Percentiles rank a stretch among this genome's conserved stretches.
phyloP scores from a whole-genome alignment of 2,329 filamentous ascomycete species.

The Triangularia verruculosa region DNA sequence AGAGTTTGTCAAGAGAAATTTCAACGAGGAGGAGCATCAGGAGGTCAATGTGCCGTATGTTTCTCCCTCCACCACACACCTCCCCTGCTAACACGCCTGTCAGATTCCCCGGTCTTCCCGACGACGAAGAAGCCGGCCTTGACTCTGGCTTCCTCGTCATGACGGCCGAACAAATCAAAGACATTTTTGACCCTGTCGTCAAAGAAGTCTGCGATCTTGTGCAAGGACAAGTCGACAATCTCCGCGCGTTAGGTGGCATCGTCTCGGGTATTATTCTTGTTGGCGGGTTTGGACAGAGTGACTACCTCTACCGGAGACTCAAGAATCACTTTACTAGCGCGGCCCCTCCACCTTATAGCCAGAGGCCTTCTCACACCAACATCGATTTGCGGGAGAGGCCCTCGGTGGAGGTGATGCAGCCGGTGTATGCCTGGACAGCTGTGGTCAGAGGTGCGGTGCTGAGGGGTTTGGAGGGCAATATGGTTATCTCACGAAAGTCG shows the following conservation, averaged over 20 bases:
- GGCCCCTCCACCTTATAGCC: conserved; percentile 62
- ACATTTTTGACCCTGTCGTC: conserved; percentile 73
- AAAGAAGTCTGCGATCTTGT: conserved; percentile 67
- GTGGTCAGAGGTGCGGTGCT: conserved; percentile 76
- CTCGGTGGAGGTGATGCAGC: conserved; percentile 76
- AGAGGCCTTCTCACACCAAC: conserved; percentile 64
- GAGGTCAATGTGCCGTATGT: conserved; percentile 73
- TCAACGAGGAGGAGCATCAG: conserved; percentile 72
- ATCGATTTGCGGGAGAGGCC: conserved; percentile 39
- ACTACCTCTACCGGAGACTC: conserved; percentile 70
- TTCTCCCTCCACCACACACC: rapidly evolving
- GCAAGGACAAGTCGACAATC: conserved; percentile 62
- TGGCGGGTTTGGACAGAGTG: conserved; percentile 76
- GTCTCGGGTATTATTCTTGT: conserved; percentile 77
- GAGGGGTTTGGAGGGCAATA: conserved; percentile 71
- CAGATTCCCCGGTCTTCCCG: conserved; percentile 69
- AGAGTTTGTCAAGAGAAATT: conserved; percentile 81
- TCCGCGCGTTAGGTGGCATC: conserved; percentile 58
- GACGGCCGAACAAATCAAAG: conserved; percentile 65
- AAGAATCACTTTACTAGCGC: conserved; percentile 64
- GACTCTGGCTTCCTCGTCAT: conserved; percentile 76
- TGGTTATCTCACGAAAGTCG: conserved; percentile 72
- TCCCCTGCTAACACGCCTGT: conserved; percentile 21
- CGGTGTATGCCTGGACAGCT: conserved; percentile 77
- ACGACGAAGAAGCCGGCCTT: conserved; percentile 71